A percentile compares a stretch with the other conserved stretches of the same genome.
Conservation (phyloP, 2,329 filamentous ascomycete genomes). For the Colletotrichum gigasporum region DNA sequence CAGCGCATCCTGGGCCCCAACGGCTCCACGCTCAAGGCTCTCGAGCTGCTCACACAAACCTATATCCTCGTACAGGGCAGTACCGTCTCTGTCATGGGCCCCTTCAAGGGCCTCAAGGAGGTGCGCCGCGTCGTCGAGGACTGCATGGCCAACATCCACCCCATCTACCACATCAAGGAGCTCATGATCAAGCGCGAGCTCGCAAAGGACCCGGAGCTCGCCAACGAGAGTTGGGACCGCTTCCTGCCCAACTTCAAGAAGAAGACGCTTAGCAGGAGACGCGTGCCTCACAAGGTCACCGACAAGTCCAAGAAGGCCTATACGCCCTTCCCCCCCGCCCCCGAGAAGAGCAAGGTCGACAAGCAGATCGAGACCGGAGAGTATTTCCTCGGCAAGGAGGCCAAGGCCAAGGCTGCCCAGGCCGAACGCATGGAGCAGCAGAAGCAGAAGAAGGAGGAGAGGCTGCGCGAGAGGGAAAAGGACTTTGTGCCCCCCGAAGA, state of each 20-base stretch:
- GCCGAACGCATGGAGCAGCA: conserved; percentile 87
- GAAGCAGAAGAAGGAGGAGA: conserved; percentile 87
- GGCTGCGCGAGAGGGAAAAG: conserved; percentile 83
- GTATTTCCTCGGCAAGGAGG: conserved; percentile 93
- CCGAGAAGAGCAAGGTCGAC: conserved; percentile 99
- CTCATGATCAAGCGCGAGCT: conserved; percentile 94
- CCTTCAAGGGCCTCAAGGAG: conserved; percentile 93
- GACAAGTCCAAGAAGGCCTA: conserved; percentile 96
- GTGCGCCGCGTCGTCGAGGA: conserved; percentile 90
- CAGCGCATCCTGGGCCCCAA: conserved; percentile 93
- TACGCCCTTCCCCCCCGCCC: conserved; percentile 95
- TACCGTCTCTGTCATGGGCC: conserved; percentile 91
- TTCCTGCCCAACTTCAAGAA: conserved; percentile 99
- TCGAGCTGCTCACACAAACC: conserved; percentile 89
- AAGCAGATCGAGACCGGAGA: conserved; percentile 97
- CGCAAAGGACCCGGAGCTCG: conserved; percentile 87
- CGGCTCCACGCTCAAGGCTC: conserved; percentile 90
- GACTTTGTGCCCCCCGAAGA: conserved; percentile 92
- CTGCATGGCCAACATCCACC: conserved; percentile 96
- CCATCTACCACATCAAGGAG: conserved; percentile 81
- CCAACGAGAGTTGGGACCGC: conserved; percentile 91
- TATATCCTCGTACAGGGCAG: conserved; percentile 98
- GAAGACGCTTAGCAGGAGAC: conserved; percentile 85
- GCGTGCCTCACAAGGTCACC: conserved; percentile 83
- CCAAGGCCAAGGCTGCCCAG: conserved; percentile 84